Evolutionary conservation across 768 basidiomycete genomes (phyloP).

Genomic region (Trametes sanguinea): DNA sequence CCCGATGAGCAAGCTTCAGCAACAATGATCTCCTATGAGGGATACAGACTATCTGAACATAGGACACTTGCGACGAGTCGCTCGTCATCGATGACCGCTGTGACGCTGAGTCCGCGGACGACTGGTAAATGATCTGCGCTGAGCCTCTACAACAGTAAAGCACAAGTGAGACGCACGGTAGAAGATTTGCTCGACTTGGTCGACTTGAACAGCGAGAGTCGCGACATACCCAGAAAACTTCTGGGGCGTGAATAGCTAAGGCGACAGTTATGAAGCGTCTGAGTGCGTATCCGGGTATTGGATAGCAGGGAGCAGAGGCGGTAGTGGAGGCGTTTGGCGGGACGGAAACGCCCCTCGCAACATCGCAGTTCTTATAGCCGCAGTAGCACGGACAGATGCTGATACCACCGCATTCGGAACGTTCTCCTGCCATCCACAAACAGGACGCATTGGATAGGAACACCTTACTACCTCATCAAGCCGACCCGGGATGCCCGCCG

Average conservation of each 20-base stretch:
- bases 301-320: no score
- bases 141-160: background rate
- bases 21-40: background rate
- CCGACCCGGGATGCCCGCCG: constrained; percentile 17
- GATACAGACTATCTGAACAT: constrained; percentile 12
- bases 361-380: constrained; percentile 8
- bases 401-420: background rate
- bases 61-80: constrained; percentile 15
- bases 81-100: constrained; percentile 13
- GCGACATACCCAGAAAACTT: background rate
- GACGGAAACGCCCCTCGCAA: background rate
- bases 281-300: background rate
- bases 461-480: constrained; percentile 2
- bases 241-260: background rate
- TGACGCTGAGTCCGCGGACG: constrained; percentile 5
- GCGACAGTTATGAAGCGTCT: no score
- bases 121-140: background rate
- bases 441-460: constrained; percentile 3
- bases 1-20: background rate
- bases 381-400: background rate
- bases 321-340: background rate
- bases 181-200: constrained; percentile 4
- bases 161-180: background rate
- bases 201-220: constrained; percentile 16
- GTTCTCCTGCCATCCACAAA: background rate